Percentiles rank a stretch among this genome's conserved stretches.
Evolutionary conservation across 2,329 filamentous ascomycete species (phyloP).

Genomic region (Trichothecium roseum): DNA sequence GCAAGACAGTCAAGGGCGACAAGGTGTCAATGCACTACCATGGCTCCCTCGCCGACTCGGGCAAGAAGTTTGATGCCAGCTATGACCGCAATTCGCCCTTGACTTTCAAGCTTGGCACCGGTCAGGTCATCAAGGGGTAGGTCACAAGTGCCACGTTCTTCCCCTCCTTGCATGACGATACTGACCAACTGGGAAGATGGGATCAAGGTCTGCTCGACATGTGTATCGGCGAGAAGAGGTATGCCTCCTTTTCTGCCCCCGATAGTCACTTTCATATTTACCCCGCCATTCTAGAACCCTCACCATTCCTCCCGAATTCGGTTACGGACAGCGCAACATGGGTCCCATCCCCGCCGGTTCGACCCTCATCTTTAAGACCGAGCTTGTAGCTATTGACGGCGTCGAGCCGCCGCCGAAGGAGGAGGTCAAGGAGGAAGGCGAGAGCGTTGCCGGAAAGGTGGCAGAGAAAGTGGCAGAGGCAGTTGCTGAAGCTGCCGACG

Average conservation of each 20-base stretch:
- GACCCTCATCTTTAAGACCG: slow-evolving; percentile 85
- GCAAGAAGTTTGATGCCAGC: slow-evolving; percentile 73
- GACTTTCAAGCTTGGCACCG: slow-evolving; percentile 65
- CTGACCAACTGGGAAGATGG: slow-evolving; percentile 46
- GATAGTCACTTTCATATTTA: slow-evolving; percentile 6
- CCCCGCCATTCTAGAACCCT: slow-evolving; percentile 46
- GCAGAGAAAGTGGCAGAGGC: slow-evolving; percentile 35
- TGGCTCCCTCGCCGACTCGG: slow-evolving; percentile 65
- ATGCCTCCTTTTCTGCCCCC: slow-evolving; percentile 14
- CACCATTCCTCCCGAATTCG: slow-evolving; percentile 79
- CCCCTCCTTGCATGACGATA: neutral
- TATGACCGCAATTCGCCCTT: slow-evolving; percentile 73
- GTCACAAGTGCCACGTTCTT: too few species aligned
- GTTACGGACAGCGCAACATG: slow-evolving; percentile 65
- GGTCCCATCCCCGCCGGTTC: slow-evolving; percentile 77
- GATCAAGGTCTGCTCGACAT: slow-evolving; percentile 83
- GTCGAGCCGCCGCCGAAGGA: slow-evolving; percentile 38
- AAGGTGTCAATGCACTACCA: slow-evolving; percentile 79
- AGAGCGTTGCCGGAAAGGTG: slow-evolving; percentile 21
- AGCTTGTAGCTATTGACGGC: slow-evolving; percentile 74
- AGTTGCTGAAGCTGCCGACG: slow-evolving; percentile 37
- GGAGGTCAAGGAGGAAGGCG: slow-evolving; percentile 14
- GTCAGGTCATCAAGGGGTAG: slow-evolving; percentile 82
- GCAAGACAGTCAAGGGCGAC: slow-evolving; percentile 69
- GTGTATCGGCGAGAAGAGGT: slow-evolving; percentile 88